Conservation (phyloP, 2,329 filamentous ascomycete species). For the Sclerotinia glacialis region DNA sequence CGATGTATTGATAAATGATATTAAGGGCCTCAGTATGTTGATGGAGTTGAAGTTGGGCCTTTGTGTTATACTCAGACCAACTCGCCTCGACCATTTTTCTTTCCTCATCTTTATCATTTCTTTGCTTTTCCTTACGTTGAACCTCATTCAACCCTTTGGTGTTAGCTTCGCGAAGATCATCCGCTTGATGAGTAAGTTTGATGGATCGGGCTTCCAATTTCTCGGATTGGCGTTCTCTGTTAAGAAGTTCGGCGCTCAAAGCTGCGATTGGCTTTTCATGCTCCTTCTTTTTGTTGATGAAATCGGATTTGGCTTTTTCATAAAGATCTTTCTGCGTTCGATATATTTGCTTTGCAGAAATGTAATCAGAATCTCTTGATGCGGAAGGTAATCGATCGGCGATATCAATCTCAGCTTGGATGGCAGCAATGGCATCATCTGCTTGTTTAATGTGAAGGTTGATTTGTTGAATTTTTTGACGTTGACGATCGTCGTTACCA, state of each 20-base stretch:
- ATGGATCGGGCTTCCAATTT: slow-evolving; percentile 68
- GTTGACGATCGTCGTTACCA: slow-evolving; percentile 71
- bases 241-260: slow-evolving; percentile 60
- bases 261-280: slow-evolving; percentile 61
- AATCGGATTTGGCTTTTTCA: slow-evolving; percentile 47
- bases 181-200: slow-evolving; percentile 71
- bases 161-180: slow-evolving; percentile 66
- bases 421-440: slow-evolving; percentile 54
- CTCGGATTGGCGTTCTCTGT: slow-evolving; percentile 64
- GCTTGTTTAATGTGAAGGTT: slow-evolving; percentile 68
- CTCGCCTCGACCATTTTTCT: slow-evolving; percentile 33
- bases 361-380: slow-evolving; percentile 55
- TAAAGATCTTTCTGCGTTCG: slow-evolving; percentile 48
- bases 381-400: slow-evolving; percentile 59
- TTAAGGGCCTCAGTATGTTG: slow-evolving; percentile 11
- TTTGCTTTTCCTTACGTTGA: slow-evolving; percentile 37
- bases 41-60: slow-evolving; percentile 19
- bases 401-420: slow-evolving; percentile 60
- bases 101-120: slow-evolving; percentile 33
- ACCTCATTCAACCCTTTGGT: slow-evolving; percentile 49
- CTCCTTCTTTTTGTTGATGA: slow-evolving; percentile 59
- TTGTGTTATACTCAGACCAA: slow-evolving; percentile 29
- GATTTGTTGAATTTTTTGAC: slow-evolving; percentile 72
- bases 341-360: slow-evolving; percentile 54
- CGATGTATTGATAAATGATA: neutral